Percentiles rank a stretch among this genome's conserved stretches.
Conservation (phyloP, 2,329 filamentous ascomycete species). For the Neopestalotiopsis clavispora region DNA sequence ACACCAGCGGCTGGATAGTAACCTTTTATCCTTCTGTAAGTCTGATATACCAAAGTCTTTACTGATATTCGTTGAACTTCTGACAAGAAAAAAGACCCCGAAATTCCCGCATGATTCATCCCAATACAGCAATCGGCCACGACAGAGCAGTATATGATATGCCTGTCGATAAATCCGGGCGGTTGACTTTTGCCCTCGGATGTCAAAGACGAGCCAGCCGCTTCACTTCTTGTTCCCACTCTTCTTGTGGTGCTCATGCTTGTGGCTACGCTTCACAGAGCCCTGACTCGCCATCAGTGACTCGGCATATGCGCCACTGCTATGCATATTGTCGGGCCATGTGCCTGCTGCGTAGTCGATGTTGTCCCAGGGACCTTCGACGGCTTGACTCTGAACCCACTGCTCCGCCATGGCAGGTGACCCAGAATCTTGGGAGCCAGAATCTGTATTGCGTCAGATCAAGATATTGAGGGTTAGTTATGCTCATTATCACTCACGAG, state of each 20-base stretch:
- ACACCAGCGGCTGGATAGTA: no score
- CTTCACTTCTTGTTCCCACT: slow-evolving; percentile 16
- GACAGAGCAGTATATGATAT: no score
- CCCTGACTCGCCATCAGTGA: slow-evolving; percentile 21
- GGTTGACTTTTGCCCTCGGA: no score
- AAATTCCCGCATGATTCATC: no score
- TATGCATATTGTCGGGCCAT: not conserved
- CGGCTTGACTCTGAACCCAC: slow-evolving; percentile 21
- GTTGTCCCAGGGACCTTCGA: slow-evolving; percentile 23
- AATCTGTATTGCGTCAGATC: not conserved
- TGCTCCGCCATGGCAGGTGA: slow-evolving; percentile 10
- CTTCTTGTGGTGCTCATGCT: slow-evolving; percentile 15
- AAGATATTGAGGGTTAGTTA: slow-evolving; percentile 22
- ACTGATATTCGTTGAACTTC: no score
- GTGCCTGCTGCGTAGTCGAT: slow-evolving; percentile 13
- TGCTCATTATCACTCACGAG: not conserved
- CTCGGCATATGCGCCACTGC: not conserved
- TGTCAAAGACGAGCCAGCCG: not conserved
- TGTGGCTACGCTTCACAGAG: slow-evolving; percentile 18
- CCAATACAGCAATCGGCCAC: no score
- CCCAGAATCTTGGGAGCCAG: not conserved
- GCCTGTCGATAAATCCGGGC: no score
- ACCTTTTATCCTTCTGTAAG: no score
- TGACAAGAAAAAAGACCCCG: no score
- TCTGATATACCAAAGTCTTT: no score